Evolutionary conservation across 2,329 filamentous ascomycete species (phyloP), one percentile per base, ranked within the genome.

Genomic region (Tolypocladium sp.): DNA sequence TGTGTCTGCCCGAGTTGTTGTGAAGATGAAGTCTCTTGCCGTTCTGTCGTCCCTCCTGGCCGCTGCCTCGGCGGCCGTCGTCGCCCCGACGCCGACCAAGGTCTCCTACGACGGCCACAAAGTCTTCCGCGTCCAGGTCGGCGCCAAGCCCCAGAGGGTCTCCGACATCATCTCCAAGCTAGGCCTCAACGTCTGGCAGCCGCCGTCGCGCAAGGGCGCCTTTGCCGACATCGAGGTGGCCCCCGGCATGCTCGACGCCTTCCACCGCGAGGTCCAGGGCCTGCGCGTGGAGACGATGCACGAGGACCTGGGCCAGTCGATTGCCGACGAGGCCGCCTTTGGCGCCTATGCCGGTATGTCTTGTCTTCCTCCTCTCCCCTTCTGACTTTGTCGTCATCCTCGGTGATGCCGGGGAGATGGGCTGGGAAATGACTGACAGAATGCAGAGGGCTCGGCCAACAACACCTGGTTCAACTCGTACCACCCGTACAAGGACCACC

Each of bases 391-490:
- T 15, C 40, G 6, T 27, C 30, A 3, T n/a, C 15, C 22, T n/a
- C 13, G 38, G 6, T 6, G 10, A 3, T 3, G 49, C 10, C 2
- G 10, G 30, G 8, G 15, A 7, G 7, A 10, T n/a, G 27, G n/a
- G 49, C 10, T 7, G 13, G 12, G 30, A 25, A 12, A 2, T 20
- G 27, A 40, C 52, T 20, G 22, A 27, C 49, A 7, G 2, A 10
- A 12, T 1, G 15, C 55, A 64, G 67, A 61, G 10, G 65, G 66
- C 1, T 62, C 67, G 4, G 65, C 66, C 49, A 67, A 68, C 60
- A 59, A 67, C 37, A 69, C 76, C 10, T 84, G 79, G 76, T 85
- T 83, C 70, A 74, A 78, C 58, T 73, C 73, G 1, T 85, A 84
- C 65, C 82, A 85, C 62, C 42, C 70, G 1, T 83, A 82, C 60